Conservation (phyloP, 371 early-diverging fungal species). For the Sporodiniella umbellata region DNA sequence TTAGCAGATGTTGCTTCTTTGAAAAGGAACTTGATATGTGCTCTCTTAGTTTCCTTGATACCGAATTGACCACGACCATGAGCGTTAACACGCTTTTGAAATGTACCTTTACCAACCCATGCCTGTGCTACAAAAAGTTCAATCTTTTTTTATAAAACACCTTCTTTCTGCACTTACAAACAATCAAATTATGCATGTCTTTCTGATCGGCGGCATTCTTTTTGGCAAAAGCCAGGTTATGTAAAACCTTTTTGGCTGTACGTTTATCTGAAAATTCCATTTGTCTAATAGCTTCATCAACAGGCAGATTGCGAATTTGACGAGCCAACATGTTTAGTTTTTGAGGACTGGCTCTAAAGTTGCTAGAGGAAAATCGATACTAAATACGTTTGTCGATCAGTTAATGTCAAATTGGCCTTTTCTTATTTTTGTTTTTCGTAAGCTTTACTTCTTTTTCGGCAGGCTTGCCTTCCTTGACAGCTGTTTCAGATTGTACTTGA, state of each 20-base stretch:
- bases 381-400: too few species aligned
- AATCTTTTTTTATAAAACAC: not conserved
- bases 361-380: conserved; percentile 67
- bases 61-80: conserved; percentile 87
- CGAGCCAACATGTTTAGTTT: conserved; percentile 86
- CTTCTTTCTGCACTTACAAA: conserved; percentile 29
- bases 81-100: conserved; percentile 59
- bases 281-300: conserved; percentile 83
- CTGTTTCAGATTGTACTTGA: conserved; percentile 38
- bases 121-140: conserved; percentile 53
- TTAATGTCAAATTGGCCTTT: conserved; percentile 11
- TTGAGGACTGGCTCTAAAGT: conserved; percentile 74
- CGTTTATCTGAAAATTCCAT: conserved; percentile 85
- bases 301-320: conserved; percentile 73
- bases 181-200: conserved; percentile 60
- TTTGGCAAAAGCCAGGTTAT: conserved; percentile 71
- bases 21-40: conserved; percentile 82
- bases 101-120: conserved; percentile 90
- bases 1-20: conserved; percentile 46
- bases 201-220: conserved; percentile 71
- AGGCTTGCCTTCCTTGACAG: conserved; percentile 32
- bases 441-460: conserved; percentile 42
- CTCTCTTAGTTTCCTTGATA: conserved; percentile 70
- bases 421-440: conserved; percentile 24
- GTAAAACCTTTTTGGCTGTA: conserved; percentile 65